Evolutionary conservation across 2,329 filamentous ascomycete genomes (phyloP).

Genomic region (Tolypocladium capitatum): DNA sequence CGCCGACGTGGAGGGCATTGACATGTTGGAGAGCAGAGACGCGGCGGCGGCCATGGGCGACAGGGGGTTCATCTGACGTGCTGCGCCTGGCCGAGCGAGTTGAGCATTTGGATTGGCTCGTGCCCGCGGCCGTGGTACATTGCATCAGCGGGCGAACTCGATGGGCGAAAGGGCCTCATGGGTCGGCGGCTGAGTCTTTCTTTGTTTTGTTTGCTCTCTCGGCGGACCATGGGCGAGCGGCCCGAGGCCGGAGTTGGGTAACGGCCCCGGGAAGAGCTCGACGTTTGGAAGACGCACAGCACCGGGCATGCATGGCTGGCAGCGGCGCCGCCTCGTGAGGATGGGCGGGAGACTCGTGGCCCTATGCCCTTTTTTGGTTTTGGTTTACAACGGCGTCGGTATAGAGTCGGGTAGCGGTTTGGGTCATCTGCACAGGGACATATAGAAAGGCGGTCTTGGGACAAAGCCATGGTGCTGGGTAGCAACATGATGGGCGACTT

Average conservation of each 20-base stretch:
- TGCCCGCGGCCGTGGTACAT: neutral
- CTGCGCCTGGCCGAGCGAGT: neutral
- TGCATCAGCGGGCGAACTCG: neutral
- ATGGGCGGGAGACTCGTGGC: neutral
- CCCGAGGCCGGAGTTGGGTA: neutral
- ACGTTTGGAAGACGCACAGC: neutral
- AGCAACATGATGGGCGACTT: neutral
- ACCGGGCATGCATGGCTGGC: neutral
- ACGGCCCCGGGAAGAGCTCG: neutral
- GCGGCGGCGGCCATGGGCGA: slow-evolving; percentile 4
- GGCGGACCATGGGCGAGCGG: neutral
- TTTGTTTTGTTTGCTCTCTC: too few relatives aligned
- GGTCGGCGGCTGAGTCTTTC: neutral
- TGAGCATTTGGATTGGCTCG: neutral
- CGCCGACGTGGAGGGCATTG: slow-evolving; percentile 42
- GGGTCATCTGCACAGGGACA: neutral
- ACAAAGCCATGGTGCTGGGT: neutral
- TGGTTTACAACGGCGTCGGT: neutral
- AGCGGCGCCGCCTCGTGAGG: neutral
- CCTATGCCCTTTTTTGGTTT: neutral
- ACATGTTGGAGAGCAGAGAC: slow-evolving; percentile 37
- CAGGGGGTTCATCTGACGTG: slow-evolving; percentile 13
- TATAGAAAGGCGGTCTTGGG: neutral
- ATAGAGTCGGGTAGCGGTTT: neutral
- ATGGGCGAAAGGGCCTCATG: neutral